Base-by-base conservation (phyloP, 768 basidiomycete genomes). In the Porphyrellus cyaneotinctus region DNA sequence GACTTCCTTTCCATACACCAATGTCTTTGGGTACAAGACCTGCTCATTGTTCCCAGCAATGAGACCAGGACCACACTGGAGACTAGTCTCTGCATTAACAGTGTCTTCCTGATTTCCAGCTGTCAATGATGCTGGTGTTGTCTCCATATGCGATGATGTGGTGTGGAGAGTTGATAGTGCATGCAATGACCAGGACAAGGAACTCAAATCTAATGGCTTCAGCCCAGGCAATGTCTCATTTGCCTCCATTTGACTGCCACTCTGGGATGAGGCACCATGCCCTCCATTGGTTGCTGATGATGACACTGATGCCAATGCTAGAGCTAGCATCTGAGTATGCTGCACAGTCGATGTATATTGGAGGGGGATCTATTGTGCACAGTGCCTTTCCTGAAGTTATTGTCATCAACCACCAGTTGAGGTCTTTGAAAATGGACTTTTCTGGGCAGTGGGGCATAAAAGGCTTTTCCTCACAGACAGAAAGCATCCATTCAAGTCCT, bases 401-500 rank as follows among this genome's bases (percentile, higher is more conserved):
- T n/a, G n/a, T 22, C 4, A 18, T 12, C 4, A 2, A 5, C 57
- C 57, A 60, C 53, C 48, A 60, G 1, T 17, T 1, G 0, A 47
- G 24, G 24, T 60, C 20, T 0, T 8, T 0, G 8, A 0, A 1
- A 5, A 55, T 49, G 3, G 5, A 1, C 23, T 59, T 58, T 0
- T 36, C 37, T 0, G 59, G 45, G 0, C 22, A 20, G 4, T 56
- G 66, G 10, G 64, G 73, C 31, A 59, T 36, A 64, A 72, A 71
- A n/a, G 73, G 75, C 57, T 60, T 42, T 11, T 67, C 12, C 26
- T 38, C 3, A 46, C 61, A 71, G 1, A 63, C 28, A 0, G 58
- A 54, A 0, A 79, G 45, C 63, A 78, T 71, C 52, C 61, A n/a
- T 51, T 79, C 73, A 18, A 80, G 52, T 15, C 46, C 42, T 37